Base-by-base conservation (phyloP, 257 asterid genomes). In the Petunia secreta region DNA sequence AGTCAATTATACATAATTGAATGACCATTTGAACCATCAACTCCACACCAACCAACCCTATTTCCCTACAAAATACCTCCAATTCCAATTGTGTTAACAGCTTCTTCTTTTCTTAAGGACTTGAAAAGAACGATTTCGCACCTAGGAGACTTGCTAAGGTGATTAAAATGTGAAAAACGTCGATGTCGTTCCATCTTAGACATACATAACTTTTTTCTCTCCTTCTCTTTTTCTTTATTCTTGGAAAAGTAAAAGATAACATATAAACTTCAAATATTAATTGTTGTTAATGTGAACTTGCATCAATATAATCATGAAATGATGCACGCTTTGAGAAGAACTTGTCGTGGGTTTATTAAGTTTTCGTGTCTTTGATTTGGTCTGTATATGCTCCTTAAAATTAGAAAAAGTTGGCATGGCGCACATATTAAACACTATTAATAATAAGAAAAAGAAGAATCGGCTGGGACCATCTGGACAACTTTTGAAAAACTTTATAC, bases 291-390 rank as follows among this genome's bases (percentile, higher is more conserved):
- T 46, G n/a, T 2, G 10, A 69, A 5, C 16, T 69, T 69, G 59
- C 2, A 40, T 46, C 40, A 46, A 46, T 41, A 69, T 46, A 69
- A 69, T 69, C 77, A 69, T 69, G 77, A 69, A 69, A 16, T 4
- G 37, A 46, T 65, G 59, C 77, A 69, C 43, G 59, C 77, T 69
- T 25, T 16, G 6, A 16, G 59, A 69, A 44, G 59, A 8, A 71
- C 25, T 25, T 48, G 11, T 48, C 25, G 9, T 2, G 1, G 16
- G n/a, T 68, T 68, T 68, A n/a, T 3, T 68, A n/a, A 68, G 9
- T 44, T 68, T 64, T 16, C 41, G 16, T 44, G 15, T 52, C 5
- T 62, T 62, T 34, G 7, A 62, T 62, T 36, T 34, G 15, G 3
- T 62, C 41, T 62, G 3, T 62, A 14, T 62, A 34, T 34, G 43